These are phyloP conservation scores for Neurospora tetrasperma DNA, from an alignment of 495 filamentous ascomycete species.

Conservation along the genomic window DNA sequence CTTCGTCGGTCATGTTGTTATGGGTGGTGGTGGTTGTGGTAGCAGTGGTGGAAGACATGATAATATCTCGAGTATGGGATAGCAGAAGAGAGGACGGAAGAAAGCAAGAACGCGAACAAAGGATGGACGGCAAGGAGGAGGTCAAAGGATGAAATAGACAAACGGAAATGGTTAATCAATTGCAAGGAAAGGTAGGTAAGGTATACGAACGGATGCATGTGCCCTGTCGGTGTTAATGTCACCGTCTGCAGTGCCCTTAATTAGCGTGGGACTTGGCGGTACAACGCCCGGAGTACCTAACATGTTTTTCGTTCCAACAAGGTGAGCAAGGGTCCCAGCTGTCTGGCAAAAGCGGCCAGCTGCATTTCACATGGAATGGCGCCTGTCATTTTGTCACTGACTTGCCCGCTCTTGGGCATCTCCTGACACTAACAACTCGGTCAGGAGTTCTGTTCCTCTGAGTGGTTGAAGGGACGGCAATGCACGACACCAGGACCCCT, in stretches of 20 bases:
- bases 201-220: constrained; percentile 1
- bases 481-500: not conserved
- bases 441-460: not conserved
- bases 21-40: constrained; percentile 8
- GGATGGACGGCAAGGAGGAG: not conserved
- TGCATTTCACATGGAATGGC: not conserved
- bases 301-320: not conserved
- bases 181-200: too few relatives aligned
- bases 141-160: constrained; percentile 3
- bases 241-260: not conserved
- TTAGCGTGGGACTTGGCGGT: not conserved
- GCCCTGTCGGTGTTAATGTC: not conserved
- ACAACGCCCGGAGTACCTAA: not conserved
- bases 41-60: not conserved
- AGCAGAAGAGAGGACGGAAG: constrained; percentile 26
- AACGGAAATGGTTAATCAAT: constrained; percentile 1
- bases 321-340: constrained; percentile 4
- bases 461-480: not conserved
- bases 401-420: not conserved
- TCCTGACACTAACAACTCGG: not conserved
- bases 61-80: not conserved
- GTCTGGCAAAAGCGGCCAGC: constrained; percentile 11
- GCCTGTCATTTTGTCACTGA: too few relatives aligned
- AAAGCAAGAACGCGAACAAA: constrained; percentile 10
- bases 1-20: constrained; percentile 45